These are phyloP conservation scores for Suillus alpinus DNA, from an alignment of 768 basidiomycete species.

Conservation along the genomic window DNA sequence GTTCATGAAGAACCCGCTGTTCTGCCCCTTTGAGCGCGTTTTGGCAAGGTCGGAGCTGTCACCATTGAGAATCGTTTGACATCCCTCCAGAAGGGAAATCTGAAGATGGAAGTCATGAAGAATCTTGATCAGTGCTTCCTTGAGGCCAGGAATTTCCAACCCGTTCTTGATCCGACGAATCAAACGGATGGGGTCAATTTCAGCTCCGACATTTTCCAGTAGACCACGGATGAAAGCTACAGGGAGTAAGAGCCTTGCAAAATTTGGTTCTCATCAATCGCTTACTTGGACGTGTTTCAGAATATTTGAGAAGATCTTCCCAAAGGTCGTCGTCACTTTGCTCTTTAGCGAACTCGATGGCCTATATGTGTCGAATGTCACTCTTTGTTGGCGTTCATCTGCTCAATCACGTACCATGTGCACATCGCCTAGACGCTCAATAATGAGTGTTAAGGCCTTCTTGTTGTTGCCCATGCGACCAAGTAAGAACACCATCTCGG, in stretches of 20 bases:
- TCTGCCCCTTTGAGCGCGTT: slow-evolving; percentile 72
- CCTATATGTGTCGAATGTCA: slow-evolving; percentile 41
- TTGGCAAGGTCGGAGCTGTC: slow-evolving; percentile 75
- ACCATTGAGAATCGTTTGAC: slow-evolving; percentile 80
- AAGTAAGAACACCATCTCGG: slow-evolving; percentile 96
- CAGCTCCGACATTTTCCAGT: slow-evolving; percentile 92
- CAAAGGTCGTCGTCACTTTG: slow-evolving; percentile 96
- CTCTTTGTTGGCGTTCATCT: not conserved
- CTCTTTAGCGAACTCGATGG: slow-evolving; percentile 97
- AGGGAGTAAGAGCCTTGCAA: not conserved
- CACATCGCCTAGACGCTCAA: slow-evolving; percentile 92
- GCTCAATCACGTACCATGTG: slow-evolving; percentile 55
- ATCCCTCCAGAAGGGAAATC: slow-evolving; percentile 89
- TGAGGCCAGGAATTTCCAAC: slow-evolving; percentile 92
- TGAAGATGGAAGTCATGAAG: slow-evolving; percentile 95
- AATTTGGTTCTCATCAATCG: not conserved
- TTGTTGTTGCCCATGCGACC: slow-evolving; percentile 99
- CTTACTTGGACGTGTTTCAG: slow-evolving; percentile 87
- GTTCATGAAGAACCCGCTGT: slow-evolving; percentile 72
- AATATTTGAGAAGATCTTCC: slow-evolving; percentile 94
- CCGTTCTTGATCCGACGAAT: slow-evolving; percentile 96
- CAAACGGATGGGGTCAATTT: slow-evolving; percentile 92
- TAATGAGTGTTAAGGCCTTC: slow-evolving; percentile 89
- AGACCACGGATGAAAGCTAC: slow-evolving; percentile 91
- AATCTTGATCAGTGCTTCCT: slow-evolving; percentile 94